phyloP scores from a whole-genome alignment of 139 green algal species.

The Diplosphaera chodatii region DNA sequence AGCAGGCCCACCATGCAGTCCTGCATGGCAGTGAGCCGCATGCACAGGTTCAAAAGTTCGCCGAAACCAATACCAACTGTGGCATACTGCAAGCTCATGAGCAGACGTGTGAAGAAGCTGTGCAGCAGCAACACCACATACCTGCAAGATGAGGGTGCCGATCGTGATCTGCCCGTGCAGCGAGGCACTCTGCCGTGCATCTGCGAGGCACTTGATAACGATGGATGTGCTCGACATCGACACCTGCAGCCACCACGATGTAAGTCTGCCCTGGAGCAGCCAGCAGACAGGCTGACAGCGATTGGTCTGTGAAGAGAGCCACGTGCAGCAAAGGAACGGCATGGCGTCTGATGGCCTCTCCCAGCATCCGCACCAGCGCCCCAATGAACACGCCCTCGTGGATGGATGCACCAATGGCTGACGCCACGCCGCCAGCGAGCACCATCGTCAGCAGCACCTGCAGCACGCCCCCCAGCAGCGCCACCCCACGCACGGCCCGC shows the following conservation, averaged over 20 bases:
- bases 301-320: too few relatives aligned
- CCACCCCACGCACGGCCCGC: constrained; percentile 68
- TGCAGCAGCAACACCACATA: too few relatives aligned
- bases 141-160: constrained; percentile 75
- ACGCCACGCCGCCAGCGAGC: constrained; percentile 22
- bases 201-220: constrained; percentile 85
- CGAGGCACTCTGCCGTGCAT: constrained; percentile 35
- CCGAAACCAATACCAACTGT: too few relatives aligned
- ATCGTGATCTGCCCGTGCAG: constrained; percentile 84
- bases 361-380: constrained; percentile 63
- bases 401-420: constrained; percentile 26
- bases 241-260: constrained; percentile 8
- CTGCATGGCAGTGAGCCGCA: constrained; percentile 34
- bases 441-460: constrained; percentile 39
- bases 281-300: too few relatives aligned
- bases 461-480: constrained; percentile 57
- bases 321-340: too few relatives aligned
- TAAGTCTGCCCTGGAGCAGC: too few relatives aligned
- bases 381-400: constrained; percentile 85
- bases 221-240: constrained; percentile 77
- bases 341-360: too few relatives aligned
- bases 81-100: background rate
- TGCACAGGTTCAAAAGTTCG: background rate
- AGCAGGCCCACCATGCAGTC: constrained; percentile 90
- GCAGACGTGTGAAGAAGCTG: background rate